phyloP scores from a whole-genome alignment of 495 filamentous ascomycete species.

The Cetradonia linearis region DNA sequence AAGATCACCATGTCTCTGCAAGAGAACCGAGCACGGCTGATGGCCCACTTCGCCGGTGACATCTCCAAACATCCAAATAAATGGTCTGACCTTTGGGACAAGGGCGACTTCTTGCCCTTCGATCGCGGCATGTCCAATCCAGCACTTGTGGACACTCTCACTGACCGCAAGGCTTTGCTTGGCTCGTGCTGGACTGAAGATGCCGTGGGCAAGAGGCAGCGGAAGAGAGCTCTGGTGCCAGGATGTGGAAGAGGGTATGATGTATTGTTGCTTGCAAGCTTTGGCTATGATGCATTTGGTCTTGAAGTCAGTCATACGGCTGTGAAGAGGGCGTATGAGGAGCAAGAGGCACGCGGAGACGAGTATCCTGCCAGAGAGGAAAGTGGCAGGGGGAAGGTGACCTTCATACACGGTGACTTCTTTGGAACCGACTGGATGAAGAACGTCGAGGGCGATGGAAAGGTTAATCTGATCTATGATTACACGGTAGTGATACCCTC shows the following conservation, averaged over 20 bases:
- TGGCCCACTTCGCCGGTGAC: conserved; percentile 26
- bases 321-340: conserved; percentile 42
- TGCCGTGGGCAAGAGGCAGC: conserved; percentile 22
- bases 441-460: conserved; percentile 34
- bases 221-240: conserved; percentile 49
- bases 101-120: conserved; percentile 56
- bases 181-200: conserved; percentile 32
- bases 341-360: conserved; percentile 31
- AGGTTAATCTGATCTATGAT: conserved; percentile 75
- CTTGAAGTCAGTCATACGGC: conserved; percentile 55
- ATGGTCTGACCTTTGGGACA: conserved; percentile 57
- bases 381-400: conserved; percentile 42
- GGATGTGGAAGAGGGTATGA: conserved; percentile 74
- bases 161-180: conserved; percentile 37
- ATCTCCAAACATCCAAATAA: conserved; percentile 30
- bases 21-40: conserved; percentile 24
- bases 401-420: conserved; percentile 61
- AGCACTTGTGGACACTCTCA: conserved; percentile 55
- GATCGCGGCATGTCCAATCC: conserved; percentile 55
- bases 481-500: conserved; percentile 52
- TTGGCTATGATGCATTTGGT: conserved; percentile 65
- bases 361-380: conserved; percentile 40
- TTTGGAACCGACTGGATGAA: conserved; percentile 55
- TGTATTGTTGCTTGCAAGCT: conserved; percentile 56
- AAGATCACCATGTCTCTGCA: conserved; percentile 10